A percentile compares a stretch with the other conserved stretches of the same genome.
These are phyloP conservation scores for Heteromeles arbutifolia DNA, from an alignment of 306 rosid genomes.

Conservation along the genomic window DNA sequence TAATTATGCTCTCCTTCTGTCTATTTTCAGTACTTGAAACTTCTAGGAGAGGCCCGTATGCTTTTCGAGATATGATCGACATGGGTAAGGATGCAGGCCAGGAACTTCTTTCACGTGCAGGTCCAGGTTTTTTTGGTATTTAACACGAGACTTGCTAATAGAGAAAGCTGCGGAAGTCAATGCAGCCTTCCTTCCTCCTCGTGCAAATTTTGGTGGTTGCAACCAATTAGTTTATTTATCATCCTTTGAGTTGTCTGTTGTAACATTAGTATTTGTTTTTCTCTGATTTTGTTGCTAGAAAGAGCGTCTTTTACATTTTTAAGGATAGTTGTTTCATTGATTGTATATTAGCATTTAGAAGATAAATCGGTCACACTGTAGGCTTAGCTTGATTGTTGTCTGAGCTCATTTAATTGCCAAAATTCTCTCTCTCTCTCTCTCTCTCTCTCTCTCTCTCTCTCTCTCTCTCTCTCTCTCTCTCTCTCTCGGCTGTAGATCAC, in stretches of 20 bases:
- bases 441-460: not conserved
- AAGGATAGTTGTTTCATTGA: not conserved
- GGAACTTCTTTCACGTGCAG: slow-evolving; percentile 80
- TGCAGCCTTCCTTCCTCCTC: not conserved
- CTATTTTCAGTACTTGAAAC: slow-evolving; percentile 63
- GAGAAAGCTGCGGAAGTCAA: not conserved
- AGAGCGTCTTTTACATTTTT: not conserved
- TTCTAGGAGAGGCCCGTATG: slow-evolving; percentile 60
- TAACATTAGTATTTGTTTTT: not conserved
- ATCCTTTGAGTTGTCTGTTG: slow-evolving; percentile 2
- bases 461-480: not conserved
- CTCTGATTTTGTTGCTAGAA: not conserved
- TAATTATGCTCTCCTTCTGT: not conserved
- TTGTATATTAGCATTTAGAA: slow-evolving; percentile 13
- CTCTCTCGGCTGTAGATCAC: not conserved
- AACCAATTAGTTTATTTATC: not conserved
- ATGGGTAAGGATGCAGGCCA: slow-evolving; percentile 85
- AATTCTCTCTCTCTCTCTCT: no score
- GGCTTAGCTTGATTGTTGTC: not conserved
- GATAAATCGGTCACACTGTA: not conserved
- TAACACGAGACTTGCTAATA: slow-evolving; percentile 8
- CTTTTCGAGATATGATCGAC: slow-evolving; percentile 58
- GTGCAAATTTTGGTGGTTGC: slow-evolving; percentile 3
- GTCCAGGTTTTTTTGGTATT: slow-evolving; percentile 67
- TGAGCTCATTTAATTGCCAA: not conserved